phyloP scores from a whole-genome alignment of 352 stramenopile genomes.

The Blastocystis sp. region DNA sequence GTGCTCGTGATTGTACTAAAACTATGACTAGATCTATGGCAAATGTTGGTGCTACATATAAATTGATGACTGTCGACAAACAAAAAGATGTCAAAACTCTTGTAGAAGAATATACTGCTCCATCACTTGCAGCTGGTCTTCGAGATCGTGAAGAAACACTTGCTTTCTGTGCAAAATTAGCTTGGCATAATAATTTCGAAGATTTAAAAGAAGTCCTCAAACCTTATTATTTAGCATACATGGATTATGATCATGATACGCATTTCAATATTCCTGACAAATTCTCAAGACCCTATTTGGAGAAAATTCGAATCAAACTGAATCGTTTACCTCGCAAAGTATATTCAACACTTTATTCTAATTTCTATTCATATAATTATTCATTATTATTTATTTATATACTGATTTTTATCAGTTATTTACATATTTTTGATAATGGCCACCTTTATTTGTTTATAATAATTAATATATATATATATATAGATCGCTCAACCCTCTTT shows the following conservation, averaged over 20 bases:
- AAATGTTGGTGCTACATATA: conserved; percentile 18
- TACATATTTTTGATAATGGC: conserved; percentile 14
- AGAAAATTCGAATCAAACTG: conserved; percentile 5
- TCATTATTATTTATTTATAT: background rate
- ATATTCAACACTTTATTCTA: background rate
- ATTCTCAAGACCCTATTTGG: background rate
- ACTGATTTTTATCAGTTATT: conserved; percentile 15
- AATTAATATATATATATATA: conserved; percentile 73
- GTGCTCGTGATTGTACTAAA: too few species aligned
- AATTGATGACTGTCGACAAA: conserved; percentile 40
- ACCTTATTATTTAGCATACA: conserved; percentile 47
- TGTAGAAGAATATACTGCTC: conserved; percentile 82
- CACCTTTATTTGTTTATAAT: conserved; percentile 55
- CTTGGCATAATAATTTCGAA: conserved; percentile 46
- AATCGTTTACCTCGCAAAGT: background rate
- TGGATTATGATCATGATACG: too few species aligned
- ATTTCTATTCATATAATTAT: background rate
- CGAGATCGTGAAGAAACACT: conserved; percentile 69
- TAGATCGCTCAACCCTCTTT: conserved; percentile 73
- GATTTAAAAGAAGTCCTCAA: conserved; percentile 47
- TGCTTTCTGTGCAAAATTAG: conserved; percentile 51
- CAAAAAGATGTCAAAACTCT: conserved; percentile 57
- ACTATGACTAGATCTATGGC: too few species aligned
- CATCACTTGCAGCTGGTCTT: conserved; percentile 71
- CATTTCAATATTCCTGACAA: too few species aligned